Evolutionary conservation across 352 stramenopile species (phyloP), one percentile per base, ranked within the genome.

Genomic region (Phytopythium mirpurense): DNA sequence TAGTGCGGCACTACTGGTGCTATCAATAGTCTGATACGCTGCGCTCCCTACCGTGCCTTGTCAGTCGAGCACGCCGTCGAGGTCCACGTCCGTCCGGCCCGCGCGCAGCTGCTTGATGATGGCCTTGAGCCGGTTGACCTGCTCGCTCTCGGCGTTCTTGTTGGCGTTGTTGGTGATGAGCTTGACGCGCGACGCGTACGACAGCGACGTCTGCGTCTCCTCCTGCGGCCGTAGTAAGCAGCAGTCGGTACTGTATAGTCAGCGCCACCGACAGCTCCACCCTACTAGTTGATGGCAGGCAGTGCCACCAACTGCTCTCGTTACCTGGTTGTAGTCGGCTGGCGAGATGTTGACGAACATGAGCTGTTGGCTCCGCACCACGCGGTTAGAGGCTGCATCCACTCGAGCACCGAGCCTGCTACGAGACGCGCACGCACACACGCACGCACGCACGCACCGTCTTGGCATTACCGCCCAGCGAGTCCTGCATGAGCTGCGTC

Each of bases 401-500:
- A 31, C 9, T 6, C 19, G 19, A n/a, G n/a, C n/a, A n/a, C n/a
- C n/a, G n/a, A n/a, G n/a, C n/a, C n/a, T n/a, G n/a, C n/a, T n/a
- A n/a, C n/a, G n/a, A n/a, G n/a, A n/a, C n/a, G n/a, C n/a, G n/a
- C n/a, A n/a, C n/a, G n/a, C n/a, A n/a, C n/a, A n/a, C n/a, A n/a
- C n/a, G n/a, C 32, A 15, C 40, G 31, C 40, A 16, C 19, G 57
- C 64, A 16, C 41, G 6, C 46, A 96, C 83, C 64, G 90, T 97
- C 68, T 97, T 97, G 52, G 87, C 89, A 62, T 98, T 98, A 35
- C 88, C 92, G 31, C 90, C 90, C 9, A 97, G 75, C 1, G 90
- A 97, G 62, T 96, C 90, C 61, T 97, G 93, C 76, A 97, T 89
- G 38, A 97, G 64, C 65, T 96, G 88, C 7, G 90, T 97, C 57